Percentiles rank a stretch among this genome's conserved stretches.
These are phyloP conservation scores for Penicillium sp. DNA, from an alignment of 2,329 filamentous ascomycete species.

Conservation along the genomic window DNA sequence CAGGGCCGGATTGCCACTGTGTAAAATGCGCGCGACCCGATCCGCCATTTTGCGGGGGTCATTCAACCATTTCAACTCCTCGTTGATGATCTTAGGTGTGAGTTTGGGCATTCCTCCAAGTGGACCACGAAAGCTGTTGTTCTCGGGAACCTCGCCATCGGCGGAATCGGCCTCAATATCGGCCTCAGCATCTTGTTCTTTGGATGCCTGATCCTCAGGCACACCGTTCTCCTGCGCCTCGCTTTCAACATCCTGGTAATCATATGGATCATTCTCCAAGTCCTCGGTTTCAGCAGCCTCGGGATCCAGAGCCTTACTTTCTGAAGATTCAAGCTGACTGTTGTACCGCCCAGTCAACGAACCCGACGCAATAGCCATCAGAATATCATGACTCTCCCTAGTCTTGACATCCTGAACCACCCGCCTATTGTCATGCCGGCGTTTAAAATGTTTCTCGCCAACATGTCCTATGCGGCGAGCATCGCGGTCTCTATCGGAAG, in stretches of 20 bases:
- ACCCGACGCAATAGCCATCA: slow-evolving; percentile 12
- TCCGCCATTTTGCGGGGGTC: slow-evolving; percentile 74
- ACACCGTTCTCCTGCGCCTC: neutral
- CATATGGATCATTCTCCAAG: neutral
- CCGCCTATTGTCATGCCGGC: neutral
- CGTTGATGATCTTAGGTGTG: slow-evolving; percentile 40
- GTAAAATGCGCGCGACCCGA: slow-evolving; percentile 63
- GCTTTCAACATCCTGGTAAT: neutral
- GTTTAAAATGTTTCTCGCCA: neutral
- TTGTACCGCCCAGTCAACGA: neutral
- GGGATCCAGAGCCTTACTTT: neutral
- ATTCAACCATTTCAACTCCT: slow-evolving; percentile 61
- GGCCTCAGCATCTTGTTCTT: neutral
- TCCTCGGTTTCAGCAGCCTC: neutral
- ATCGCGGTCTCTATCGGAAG: neutral
- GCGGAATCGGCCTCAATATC: neutral
- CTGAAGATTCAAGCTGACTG: neutral
- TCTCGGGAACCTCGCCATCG: neutral
- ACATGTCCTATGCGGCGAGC: neutral
- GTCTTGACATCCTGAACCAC: neutral
- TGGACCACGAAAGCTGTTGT: neutral
- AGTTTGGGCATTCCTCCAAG: neutral
- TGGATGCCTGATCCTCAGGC: neutral
- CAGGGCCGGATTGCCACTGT: slow-evolving; percentile 61
- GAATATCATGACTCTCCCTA: neutral